These are phyloP conservation scores for Sarocladiaceae sp. DNA, from an alignment of 2,329 filamentous ascomycete genomes.

Conservation along the genomic window DNA sequence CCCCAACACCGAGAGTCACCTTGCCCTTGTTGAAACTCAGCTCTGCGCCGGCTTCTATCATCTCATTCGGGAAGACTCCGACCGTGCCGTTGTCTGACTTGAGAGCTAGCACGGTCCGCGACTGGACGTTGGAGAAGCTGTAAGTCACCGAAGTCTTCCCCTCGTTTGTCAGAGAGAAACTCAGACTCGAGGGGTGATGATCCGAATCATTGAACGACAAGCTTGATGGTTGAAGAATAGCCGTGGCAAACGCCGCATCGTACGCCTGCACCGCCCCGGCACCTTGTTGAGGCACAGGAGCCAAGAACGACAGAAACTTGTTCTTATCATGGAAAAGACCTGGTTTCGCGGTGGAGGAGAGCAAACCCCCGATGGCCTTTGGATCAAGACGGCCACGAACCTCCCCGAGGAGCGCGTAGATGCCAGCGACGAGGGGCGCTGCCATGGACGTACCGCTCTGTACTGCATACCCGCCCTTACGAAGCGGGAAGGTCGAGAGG, in stretches of 20 bases:
- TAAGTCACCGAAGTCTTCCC: constrained; percentile 43
- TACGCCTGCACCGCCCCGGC: constrained; percentile 54
- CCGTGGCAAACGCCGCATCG: constrained; percentile 49
- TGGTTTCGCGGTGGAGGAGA: constrained; percentile 27
- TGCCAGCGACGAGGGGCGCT: constrained; percentile 33
- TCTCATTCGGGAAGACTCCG: constrained; percentile 38
- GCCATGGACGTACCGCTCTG: constrained; percentile 42
- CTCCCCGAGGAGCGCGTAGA: constrained; percentile 32
- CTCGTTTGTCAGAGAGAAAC: constrained; percentile 51
- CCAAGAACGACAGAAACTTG: constrained; percentile 30
- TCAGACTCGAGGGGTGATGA: constrained; percentile 40
- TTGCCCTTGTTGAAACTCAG: constrained; percentile 32
- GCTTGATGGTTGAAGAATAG: constrained; percentile 47
- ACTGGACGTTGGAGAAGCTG: constrained; percentile 41
- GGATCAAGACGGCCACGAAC: constrained; percentile 37
- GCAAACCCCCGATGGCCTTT: constrained; percentile 34
- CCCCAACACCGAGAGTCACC: constrained; percentile 1
- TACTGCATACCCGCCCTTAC: constrained; percentile 30
- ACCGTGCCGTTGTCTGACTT: constrained; percentile 27
- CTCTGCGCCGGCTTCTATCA: constrained; percentile 32
- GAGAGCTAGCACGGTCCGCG: constrained; percentile 48
- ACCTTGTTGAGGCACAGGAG: constrained; percentile 55
- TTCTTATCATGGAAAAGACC: constrained; percentile 36
- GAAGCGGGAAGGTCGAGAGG: constrained; percentile 37
- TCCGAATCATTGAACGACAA: constrained; percentile 60